Percentiles rank a stretch among this genome's conserved stretches.
These are phyloP conservation scores for Cryptococcus sp. DNA, from an alignment of 1,284 basidiomycete species.

Conservation along the genomic window DNA sequence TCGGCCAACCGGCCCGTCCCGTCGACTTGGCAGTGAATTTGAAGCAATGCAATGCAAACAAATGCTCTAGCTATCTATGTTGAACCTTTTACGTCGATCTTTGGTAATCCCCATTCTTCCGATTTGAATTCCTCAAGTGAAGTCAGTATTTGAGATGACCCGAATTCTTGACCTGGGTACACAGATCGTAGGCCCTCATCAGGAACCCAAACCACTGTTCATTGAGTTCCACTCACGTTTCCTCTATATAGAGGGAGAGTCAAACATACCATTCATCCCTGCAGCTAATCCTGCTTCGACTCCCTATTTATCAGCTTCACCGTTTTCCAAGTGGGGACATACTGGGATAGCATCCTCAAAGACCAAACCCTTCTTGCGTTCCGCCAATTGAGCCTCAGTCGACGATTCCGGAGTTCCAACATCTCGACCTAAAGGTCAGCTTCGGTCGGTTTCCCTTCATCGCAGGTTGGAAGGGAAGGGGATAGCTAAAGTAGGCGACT, in stretches of 20 bases:
- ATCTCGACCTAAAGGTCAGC: slow-evolving; percentile 27
- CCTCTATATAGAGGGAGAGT: background rate
- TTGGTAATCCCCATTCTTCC: slow-evolving; percentile 38
- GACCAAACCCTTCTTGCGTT: slow-evolving; percentile 40
- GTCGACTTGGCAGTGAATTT: no score
- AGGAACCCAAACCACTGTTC: slow-evolving; percentile 47
- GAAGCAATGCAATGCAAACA: no score
- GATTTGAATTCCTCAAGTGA: slow-evolving; percentile 42
- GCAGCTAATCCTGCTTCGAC: slow-evolving; percentile 45
- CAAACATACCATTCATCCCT: slow-evolving; percentile 46
- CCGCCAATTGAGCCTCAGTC: slow-evolving; percentile 30
- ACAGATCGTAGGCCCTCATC: slow-evolving; percentile 41
- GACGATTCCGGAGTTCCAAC: slow-evolving; percentile 39
- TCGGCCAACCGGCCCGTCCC: no score
- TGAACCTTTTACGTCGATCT: no score
- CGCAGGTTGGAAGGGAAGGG: background rate
- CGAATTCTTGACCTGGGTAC: slow-evolving; percentile 36
- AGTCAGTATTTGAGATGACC: slow-evolving; percentile 35
- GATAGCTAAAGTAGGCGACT: background rate
- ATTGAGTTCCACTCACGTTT: background rate
- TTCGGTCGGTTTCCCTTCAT: no score
- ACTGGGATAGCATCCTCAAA: slow-evolving; percentile 47
- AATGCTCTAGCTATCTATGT: no score
- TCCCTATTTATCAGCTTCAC: slow-evolving; percentile 16
- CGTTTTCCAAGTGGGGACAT: slow-evolving; percentile 1